phyloP scores from a whole-genome alignment of 148 eudicot species.

The Vaccinium corymbosum region DNA sequence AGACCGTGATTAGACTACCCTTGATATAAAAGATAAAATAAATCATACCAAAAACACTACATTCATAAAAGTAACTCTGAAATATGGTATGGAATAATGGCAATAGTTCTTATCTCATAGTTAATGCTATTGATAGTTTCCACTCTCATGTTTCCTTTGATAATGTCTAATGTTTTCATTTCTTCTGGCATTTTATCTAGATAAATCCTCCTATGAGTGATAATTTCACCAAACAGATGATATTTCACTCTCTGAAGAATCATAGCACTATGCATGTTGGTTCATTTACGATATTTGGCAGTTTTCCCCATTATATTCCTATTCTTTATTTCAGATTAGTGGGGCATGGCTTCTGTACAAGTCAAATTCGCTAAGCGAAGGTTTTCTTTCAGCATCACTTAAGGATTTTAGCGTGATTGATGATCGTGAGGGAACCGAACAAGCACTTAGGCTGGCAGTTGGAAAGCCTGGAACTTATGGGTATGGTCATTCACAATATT shows the following conservation, averaged over 20 bases:
- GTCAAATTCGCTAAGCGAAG: slow-evolving; percentile 65
- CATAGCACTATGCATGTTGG: not conserved
- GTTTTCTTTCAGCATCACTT: slow-evolving; percentile 77
- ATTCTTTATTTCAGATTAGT: slow-evolving; percentile 50
- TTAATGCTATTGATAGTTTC: not conserved
- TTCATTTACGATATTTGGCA: not conserved
- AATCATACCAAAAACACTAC: not conserved
- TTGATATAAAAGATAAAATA: not conserved
- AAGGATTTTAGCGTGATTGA: slow-evolving; percentile 79
- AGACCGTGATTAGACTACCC: not conserved
- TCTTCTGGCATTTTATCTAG: not conserved
- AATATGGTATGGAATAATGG: not conserved
- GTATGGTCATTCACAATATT: slow-evolving; percentile 33
- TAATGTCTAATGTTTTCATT: not conserved
- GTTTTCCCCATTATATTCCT: not conserved
- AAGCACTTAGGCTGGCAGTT: slow-evolving; percentile 82
- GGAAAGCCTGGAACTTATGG: slow-evolving; percentile 59
- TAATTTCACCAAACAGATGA: not conserved
- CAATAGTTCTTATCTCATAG: not conserved
- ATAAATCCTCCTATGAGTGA: not conserved
- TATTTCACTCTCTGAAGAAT: not conserved
- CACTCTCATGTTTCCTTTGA: not conserved
- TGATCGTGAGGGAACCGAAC: slow-evolving; percentile 88
- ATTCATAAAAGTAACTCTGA: not conserved
- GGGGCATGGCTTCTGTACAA: slow-evolving; percentile 85